Evolutionary conservation across 2,329 filamentous ascomycete genomes (phyloP), one percentile per base, ranked within the genome.

Genomic region (Xylaria sp.): DNA sequence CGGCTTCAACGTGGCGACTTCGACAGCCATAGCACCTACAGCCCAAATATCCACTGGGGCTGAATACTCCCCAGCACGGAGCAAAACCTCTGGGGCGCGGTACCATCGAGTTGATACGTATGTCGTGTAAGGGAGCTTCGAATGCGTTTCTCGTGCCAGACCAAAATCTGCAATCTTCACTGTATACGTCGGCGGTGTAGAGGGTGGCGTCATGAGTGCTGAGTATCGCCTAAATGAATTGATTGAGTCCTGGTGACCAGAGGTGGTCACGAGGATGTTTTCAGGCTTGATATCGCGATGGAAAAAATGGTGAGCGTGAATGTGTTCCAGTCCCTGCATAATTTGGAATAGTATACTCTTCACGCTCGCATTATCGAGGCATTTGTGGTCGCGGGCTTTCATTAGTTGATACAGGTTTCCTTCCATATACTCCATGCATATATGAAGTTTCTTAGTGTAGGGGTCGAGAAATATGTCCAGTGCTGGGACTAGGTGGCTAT

Each of bases 361-460:
- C 68, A 99, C 96, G 74, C 93, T 97, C 68, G 87, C 88, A 61
- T 92, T 92, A 76, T 99, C 96, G 31, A 99, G 86, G 70, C 86
- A 91, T 81, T 98, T 98, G 84, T 97, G 95, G 73, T 99, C 96
- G 67, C 96, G 89, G 59, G 96, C 91, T 83, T 99, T 99, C 96
- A 99, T 99, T 70, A 99, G 83, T 80, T 99, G 96, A 80, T 99
- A 99, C 0, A 99, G 86, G 79, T 99, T 99, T 57, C 96, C 96
- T 79, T 99, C 96, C 96, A 99, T 99, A 81, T 97, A 97, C 82
- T 99, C 96, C 96, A 99, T 99, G 77, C 89, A 90, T 73, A 99
- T 99, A 81, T 99, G 96, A 50, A 99, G 89, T 81, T 97, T 97
- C 83, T 94, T 96, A 82, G 88, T 97, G 79, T 93, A 92, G 0